These are phyloP conservation scores for Lathyrus sativus DNA, from an alignment of 306 rosid species.

Conservation along the genomic window DNA sequence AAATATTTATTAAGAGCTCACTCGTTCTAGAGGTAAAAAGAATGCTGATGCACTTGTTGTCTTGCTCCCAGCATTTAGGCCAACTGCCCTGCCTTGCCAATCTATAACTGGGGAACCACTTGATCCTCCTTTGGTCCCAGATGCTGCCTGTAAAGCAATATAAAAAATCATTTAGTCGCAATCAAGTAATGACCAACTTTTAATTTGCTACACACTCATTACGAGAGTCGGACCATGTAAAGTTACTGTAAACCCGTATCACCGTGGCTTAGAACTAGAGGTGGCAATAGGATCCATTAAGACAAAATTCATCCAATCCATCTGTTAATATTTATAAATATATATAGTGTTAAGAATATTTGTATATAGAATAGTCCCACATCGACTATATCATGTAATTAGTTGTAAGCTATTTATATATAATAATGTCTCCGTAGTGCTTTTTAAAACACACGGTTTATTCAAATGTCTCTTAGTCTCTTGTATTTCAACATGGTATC, in stretches of 20 bases:
- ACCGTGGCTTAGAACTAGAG: slow-evolving; percentile 10
- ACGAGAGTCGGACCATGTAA: slow-evolving; percentile 5
- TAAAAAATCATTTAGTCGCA: slow-evolving; percentile 33
- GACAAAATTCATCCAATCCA: too few species aligned
- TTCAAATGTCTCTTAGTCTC: too few species aligned
- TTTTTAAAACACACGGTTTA: too few species aligned
- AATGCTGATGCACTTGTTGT: slow-evolving; percentile 94
- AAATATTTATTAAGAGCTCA: slow-evolving; percentile 49
- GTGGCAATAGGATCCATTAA: too few species aligned
- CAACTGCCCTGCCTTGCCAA: slow-evolving; percentile 94
- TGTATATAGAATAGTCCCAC: too few species aligned
- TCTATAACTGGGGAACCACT: slow-evolving; percentile 98
- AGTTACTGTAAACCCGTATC: slow-evolving; percentile 20
- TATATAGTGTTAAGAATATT: too few species aligned
- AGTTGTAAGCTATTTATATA: too few species aligned
- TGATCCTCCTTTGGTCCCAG: slow-evolving; percentile 98
- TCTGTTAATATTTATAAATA: too few species aligned
- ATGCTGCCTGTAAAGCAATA: slow-evolving; percentile 79
- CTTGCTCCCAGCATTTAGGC: slow-evolving; percentile 98
- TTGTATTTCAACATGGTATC: too few species aligned
- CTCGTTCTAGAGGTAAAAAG: slow-evolving; percentile 89
- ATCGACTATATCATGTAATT: too few species aligned
- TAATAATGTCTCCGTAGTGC: too few species aligned
- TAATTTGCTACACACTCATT: not conserved
- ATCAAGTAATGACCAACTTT: slow-evolving; percentile 12